A percentile compares a stretch with the other conserved stretches of the same genome.
These are phyloP conservation scores for Pseudocercospora eumusae DNA, from an alignment of 2,329 filamentous ascomycete genomes.

Conservation along the genomic window DNA sequence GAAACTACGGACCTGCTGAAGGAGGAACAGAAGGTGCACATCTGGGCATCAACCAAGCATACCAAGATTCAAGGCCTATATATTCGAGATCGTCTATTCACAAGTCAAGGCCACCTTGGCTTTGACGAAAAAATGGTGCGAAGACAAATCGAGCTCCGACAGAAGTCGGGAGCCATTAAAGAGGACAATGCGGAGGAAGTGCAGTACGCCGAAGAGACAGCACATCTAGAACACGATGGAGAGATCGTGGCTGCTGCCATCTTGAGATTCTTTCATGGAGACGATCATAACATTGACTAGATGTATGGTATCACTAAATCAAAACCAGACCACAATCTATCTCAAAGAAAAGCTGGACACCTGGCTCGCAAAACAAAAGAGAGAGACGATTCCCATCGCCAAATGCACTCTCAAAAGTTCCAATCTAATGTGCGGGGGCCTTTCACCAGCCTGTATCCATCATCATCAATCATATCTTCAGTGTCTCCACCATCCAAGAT, in stretches of 20 bases:
- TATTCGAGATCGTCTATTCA: conserved; percentile 49
- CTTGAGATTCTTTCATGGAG: conserved; percentile 52
- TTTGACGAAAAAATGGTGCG: conserved; percentile 52
- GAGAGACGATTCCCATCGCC: neutral
- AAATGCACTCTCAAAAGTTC: neutral
- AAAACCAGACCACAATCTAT: neutral
- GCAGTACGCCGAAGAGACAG: conserved; percentile 42
- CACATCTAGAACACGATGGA: conserved; percentile 46
- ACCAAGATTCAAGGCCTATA: conserved; percentile 51
- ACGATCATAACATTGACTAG: conserved; percentile 47
- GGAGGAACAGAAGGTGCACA: conserved; percentile 48
- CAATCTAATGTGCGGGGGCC: neutral
- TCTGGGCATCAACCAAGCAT: conserved; percentile 52
- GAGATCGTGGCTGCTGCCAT: conserved; percentile 44
- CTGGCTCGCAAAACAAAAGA: neutral
- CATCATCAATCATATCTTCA: neutral
- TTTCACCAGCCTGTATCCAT: neutral
- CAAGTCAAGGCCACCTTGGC: conserved; percentile 51
- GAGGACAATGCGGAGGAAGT: conserved; percentile 43
- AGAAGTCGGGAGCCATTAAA: conserved; percentile 47
- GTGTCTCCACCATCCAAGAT: neutral
- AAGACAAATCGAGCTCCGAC: conserved; percentile 48
- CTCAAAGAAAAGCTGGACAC: neutral
- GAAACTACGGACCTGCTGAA: conserved; percentile 41
- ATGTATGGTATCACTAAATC: neutral